Conservation (phyloP, 2,329 filamentous ascomycete genomes). For the Colletotrichum trifolii region DNA sequence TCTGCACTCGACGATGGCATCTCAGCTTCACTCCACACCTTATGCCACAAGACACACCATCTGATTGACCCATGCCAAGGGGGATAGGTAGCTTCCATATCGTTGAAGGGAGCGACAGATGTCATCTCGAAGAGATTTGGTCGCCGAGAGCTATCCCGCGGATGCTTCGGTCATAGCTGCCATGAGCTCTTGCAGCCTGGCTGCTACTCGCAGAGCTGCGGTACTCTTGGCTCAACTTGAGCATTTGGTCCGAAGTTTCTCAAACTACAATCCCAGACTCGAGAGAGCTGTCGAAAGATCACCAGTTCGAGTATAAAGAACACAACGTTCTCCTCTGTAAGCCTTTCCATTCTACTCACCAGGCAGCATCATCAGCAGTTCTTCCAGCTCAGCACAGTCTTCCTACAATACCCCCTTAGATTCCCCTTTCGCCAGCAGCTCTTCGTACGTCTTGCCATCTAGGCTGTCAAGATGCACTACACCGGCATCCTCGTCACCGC, state of each 20-base stretch:
- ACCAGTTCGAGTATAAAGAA: constrained; percentile 21
- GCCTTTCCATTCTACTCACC: background rate
- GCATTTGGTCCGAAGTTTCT: no score
- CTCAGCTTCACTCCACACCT: no score
- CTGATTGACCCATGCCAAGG: no score
- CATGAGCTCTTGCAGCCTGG: background rate
- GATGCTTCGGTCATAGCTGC: constrained; percentile 12
- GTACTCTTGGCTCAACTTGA: no score
- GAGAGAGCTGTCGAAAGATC: background rate
- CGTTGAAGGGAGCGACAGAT: no score
- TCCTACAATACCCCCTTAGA: constrained; percentile 9
- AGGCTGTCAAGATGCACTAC: constrained; percentile 23
- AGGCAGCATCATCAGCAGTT: constrained; percentile 25
- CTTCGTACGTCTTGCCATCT: background rate
- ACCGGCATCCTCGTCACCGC: constrained; percentile 23
- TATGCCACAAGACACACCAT: no score
- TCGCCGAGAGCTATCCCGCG: background rate
- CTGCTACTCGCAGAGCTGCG: background rate
- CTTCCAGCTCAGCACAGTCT: constrained; percentile 19
- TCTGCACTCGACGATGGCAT: no score
- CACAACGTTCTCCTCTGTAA: background rate
- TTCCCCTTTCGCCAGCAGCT: background rate
- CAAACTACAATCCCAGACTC: no score
- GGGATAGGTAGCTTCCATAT: no score
- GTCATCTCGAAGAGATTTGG: no score